Conservation (phyloP, 306 rosid genomes). For the Clitoria ternatea region DNA sequence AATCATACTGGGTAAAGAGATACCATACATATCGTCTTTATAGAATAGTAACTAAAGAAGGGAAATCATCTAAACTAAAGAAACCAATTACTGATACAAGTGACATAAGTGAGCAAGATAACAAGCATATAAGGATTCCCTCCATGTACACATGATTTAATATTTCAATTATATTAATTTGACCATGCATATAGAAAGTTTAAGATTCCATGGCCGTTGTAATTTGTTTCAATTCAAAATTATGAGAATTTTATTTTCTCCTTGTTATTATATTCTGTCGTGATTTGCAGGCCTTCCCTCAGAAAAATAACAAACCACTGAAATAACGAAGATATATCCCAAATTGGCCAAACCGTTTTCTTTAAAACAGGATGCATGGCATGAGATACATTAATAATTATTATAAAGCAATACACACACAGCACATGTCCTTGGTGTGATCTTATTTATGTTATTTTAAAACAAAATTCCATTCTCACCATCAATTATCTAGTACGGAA, state of each 20-base stretch:
- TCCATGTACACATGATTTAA: too few relatives aligned
- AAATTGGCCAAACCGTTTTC: neutral
- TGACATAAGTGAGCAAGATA: too few relatives aligned
- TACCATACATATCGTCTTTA: too few relatives aligned
- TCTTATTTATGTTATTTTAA: neutral
- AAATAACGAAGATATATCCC: neutral
- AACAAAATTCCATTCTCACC: neutral
- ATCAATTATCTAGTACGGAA: neutral
- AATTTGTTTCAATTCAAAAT: neutral
- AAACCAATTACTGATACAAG: too few relatives aligned
- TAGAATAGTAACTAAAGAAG: too few relatives aligned
- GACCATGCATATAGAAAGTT: neutral
- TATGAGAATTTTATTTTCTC: neutral
- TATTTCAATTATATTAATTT: too few relatives aligned
- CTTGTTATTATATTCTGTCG: neutral
- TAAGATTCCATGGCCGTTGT: neutral
- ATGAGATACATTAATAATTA: too few relatives aligned
- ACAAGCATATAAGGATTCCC: too few relatives aligned
- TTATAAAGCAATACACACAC: neutral
- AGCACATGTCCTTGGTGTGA: neutral
- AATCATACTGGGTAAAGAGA: too few relatives aligned
- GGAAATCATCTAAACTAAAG: too few relatives aligned
- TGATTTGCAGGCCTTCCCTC: neutral
- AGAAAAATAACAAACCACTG: conserved; percentile 3
- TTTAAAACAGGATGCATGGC: too few relatives aligned